A percentile compares a stretch with the other conserved stretches of the same genome.
phyloP scores from a whole-genome alignment of 257 asterid genomes.

The Lycium barbarum region DNA sequence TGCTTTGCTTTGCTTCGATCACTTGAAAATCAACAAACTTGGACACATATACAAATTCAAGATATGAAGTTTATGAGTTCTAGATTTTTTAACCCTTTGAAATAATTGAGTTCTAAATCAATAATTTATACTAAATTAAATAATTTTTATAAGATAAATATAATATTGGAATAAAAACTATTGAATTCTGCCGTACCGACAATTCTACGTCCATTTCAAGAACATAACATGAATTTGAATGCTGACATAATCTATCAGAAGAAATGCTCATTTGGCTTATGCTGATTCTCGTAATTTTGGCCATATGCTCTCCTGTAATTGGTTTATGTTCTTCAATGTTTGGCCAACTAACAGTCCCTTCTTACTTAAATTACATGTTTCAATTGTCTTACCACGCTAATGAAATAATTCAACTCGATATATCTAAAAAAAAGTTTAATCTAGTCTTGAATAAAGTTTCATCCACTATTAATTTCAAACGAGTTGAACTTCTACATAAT shows the following conservation, averaged over 20 bases:
- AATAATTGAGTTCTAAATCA: neutral
- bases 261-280: neutral
- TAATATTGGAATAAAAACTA: neutral
- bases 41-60: neutral
- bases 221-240: neutral
- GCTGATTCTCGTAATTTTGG: neutral
- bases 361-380: neutral
- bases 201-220: neutral
- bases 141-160: neutral
- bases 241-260: neutral
- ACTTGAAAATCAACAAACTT: neutral
- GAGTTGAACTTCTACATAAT: neutral
- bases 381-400: neutral
- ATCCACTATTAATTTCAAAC: neutral
- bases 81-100: too few species aligned
- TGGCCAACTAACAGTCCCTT: conserved; percentile 21
- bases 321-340: conserved; percentile 23
- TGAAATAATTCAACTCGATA: neutral
- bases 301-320: neutral
- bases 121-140: neutral
- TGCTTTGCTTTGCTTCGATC: neutral
- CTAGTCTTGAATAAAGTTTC: neutral
- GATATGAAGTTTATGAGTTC: neutral
- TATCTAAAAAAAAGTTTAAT: neutral
- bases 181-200: neutral